Conservation (phyloP, 164 flowering plant species). For the Platanus orientalis region DNA sequence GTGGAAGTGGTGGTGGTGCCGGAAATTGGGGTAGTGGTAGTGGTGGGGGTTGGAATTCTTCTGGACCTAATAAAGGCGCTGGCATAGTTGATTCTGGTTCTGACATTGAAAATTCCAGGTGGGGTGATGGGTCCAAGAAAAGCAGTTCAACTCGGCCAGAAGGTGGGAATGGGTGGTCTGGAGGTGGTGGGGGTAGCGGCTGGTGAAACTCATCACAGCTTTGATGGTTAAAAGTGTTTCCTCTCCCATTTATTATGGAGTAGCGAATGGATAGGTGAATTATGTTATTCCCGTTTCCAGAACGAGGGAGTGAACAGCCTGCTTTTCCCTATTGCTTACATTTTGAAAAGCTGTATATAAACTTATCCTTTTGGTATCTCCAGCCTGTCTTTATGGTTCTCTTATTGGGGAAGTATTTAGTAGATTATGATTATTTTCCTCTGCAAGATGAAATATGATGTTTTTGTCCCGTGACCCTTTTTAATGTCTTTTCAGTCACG, state of each 20-base stretch:
- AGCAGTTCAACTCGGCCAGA: conserved; percentile 1
- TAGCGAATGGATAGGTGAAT: not conserved
- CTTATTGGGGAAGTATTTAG: too few species aligned
- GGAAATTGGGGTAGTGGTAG: conserved; percentile 14
- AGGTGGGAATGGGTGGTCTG: conserved; percentile 17
- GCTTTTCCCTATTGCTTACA: not conserved
- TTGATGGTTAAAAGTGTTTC: too few species aligned
- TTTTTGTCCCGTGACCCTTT: too few species aligned
- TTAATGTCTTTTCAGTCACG: too few species aligned
- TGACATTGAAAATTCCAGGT: conserved; percentile 21
- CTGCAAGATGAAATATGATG: too few species aligned
- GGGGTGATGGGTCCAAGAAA: conserved; percentile 23
- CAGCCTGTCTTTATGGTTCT: not conserved
- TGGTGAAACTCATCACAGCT: too few species aligned
- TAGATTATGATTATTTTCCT: too few species aligned
- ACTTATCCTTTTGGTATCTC: not conserved
- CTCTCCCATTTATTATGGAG: not conserved
- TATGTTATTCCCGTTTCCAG: not conserved
- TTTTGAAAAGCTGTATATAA: not conserved
- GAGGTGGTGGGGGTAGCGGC: conserved; percentile 13
- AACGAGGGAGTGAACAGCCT: not conserved
- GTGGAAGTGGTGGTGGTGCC: conserved; percentile 8
- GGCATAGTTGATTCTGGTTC: conserved; percentile 14
- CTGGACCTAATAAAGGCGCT: conserved; percentile 4
- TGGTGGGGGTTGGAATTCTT: conserved; percentile 6